phyloP scores from a whole-genome alignment of 2,329 filamentous ascomycete genomes.

The Exophiala dermatitidis region DNA sequence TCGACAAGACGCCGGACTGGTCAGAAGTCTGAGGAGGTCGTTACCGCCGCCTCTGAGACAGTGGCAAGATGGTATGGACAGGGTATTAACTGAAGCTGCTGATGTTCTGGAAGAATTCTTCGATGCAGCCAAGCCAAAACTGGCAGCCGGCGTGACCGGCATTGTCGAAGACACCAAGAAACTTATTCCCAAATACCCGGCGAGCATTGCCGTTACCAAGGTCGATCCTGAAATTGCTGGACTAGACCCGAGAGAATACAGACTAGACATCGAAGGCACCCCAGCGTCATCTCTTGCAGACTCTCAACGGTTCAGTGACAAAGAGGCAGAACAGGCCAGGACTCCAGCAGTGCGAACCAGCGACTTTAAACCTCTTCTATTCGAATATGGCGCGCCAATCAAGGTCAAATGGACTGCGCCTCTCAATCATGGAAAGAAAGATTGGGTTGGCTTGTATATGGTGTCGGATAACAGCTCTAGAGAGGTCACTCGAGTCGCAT shows the following conservation, averaged over 20 bases:
- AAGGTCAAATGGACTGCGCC: conserved; percentile 87
- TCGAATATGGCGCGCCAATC: conserved; percentile 87
- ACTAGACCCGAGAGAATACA: conserved; percentile 72
- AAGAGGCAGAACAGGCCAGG: conserved; percentile 64
- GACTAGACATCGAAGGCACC: conserved; percentile 64
- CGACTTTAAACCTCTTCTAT: conserved; percentile 64
- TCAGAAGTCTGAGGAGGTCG: conserved; percentile 81
- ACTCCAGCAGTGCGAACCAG: conserved; percentile 53
- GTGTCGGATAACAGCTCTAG: conserved; percentile 87
- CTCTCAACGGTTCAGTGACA: conserved; percentile 58
- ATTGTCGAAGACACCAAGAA: conserved; percentile 83
- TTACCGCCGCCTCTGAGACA: conserved; percentile 75
- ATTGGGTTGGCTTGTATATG: conserved; percentile 96
- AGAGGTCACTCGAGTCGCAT: conserved; percentile 74
- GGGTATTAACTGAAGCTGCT: conserved; percentile 72
- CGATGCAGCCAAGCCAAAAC: conserved; percentile 74
- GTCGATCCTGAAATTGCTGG: conserved; percentile 74
- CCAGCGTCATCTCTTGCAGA: conserved; percentile 46
- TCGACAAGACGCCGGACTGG: conserved; percentile 79
- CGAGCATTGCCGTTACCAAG: conserved; percentile 73
- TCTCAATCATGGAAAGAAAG: conserved; percentile 74
- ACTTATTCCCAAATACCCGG: conserved; percentile 82
- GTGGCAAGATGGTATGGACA: conserved; percentile 80
- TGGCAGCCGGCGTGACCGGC: conserved; percentile 76
- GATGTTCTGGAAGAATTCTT: conserved; percentile 89